These are phyloP conservation scores for Phlebopus sp. DNA, from an alignment of 1,284 basidiomycete genomes.

Conservation along the genomic window DNA sequence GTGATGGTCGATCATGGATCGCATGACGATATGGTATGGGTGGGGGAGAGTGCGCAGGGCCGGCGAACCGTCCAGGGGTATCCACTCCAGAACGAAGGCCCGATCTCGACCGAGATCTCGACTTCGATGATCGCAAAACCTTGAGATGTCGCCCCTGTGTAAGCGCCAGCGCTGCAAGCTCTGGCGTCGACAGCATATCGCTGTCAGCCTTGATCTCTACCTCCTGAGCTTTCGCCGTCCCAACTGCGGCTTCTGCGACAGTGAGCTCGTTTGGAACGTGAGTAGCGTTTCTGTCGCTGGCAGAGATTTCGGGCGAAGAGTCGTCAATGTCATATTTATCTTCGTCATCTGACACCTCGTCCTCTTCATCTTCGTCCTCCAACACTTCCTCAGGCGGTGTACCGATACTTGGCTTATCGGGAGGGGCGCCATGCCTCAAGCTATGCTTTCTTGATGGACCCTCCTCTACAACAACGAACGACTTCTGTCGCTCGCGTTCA, in stretches of 20 bases:
- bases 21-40: conserved; percentile 17
- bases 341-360: conserved; percentile 56
- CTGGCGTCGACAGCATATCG: conserved; percentile 24
- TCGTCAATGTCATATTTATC: conserved; percentile 92
- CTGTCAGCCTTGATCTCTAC: conserved; percentile 31
- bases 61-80: conserved; percentile 75
- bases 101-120: conserved; percentile 43
- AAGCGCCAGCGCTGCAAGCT: conserved; percentile 36
- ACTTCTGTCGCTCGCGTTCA: conserved; percentile 95
- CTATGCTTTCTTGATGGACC: conserved; percentile 49
- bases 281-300: conserved; percentile 25
- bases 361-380: conserved; percentile 44
- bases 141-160: conserved; percentile 31
- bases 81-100: conserved; percentile 63
- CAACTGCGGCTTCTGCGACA: conserved; percentile 19
- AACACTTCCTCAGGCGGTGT: conserved; percentile 34
- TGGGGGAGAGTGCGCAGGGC: conserved; percentile 59
- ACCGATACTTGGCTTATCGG: conserved; percentile 21
- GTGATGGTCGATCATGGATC: conserved; percentile 37
- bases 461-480: conserved; percentile 96
- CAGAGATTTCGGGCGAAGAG: conserved; percentile 55
- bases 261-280: conserved; percentile 18
- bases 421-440: conserved; percentile 22
- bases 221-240: conserved; percentile 31
- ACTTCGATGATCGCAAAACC: conserved; percentile 36